These are phyloP conservation scores for Salix purpurea DNA, from an alignment of 345 rosid species.

Conservation along the genomic window DNA sequence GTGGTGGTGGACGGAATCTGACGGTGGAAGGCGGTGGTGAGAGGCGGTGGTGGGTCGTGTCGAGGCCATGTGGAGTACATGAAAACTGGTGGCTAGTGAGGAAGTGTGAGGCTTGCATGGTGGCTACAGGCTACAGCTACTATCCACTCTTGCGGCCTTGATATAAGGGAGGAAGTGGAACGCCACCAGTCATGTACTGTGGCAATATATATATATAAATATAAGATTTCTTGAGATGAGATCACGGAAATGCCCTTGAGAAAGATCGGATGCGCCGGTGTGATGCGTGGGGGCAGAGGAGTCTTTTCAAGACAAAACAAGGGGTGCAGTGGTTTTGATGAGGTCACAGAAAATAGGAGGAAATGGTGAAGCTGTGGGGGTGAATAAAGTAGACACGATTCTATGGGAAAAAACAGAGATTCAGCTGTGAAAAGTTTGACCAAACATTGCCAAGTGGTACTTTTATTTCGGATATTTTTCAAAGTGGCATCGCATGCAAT, in stretches of 20 bases:
- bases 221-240: neutral
- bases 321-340: constrained; percentile 37
- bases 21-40: constrained; percentile 9
- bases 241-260: neutral
- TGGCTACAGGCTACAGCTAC: neutral
- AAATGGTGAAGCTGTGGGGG: constrained; percentile 20
- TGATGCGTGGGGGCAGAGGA: neutral
- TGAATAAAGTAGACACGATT: too few relatives aligned
- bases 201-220: neutral
- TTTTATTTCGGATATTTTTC: too few relatives aligned
- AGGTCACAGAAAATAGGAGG: neutral
- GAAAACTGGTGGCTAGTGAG: constrained; percentile 6
- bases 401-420: too few relatives aligned
- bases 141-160: too few relatives aligned
- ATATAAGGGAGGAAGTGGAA: too few relatives aligned
- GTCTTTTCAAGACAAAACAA: constrained; percentile 19
- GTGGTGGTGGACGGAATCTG: neutral
- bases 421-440: too few relatives aligned
- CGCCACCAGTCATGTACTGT: too few relatives aligned
- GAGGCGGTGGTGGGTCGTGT: neutral
- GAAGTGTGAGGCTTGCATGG: constrained; percentile 41
- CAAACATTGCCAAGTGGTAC: too few relatives aligned
- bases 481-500: too few relatives aligned
- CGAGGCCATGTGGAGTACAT: constrained; percentile 4
- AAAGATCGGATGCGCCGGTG: neutral